phyloP scores from a whole-genome alignment of 352 stramenopile genomes.

The Globisporangium perplexum region DNA sequence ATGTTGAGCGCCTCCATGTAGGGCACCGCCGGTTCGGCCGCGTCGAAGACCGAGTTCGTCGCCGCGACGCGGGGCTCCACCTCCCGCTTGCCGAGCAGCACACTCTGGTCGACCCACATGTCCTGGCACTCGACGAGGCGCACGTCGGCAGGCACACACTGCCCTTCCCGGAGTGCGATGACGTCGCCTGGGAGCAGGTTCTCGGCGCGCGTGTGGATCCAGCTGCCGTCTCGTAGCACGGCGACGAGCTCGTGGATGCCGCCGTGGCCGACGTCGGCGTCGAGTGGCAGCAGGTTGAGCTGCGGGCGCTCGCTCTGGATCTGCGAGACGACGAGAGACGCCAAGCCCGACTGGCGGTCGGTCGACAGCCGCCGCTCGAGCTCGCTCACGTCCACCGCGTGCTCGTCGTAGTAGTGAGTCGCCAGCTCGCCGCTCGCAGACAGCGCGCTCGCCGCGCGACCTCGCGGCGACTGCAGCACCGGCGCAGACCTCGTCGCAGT shows the following conservation, averaged over 20 bases:
- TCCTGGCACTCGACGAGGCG: slow-evolving; percentile 41
- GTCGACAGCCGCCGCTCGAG: slow-evolving; percentile 36
- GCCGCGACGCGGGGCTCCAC: slow-evolving; percentile 20
- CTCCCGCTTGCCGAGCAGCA: slow-evolving; percentile 20
- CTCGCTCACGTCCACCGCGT: slow-evolving; percentile 37
- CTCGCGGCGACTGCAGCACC: slow-evolving; percentile 1
- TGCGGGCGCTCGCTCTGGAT: slow-evolving; percentile 20
- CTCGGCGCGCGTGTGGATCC: slow-evolving; percentile 52
- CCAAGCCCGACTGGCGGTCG: slow-evolving; percentile 21
- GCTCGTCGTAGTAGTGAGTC: slow-evolving; percentile 43
- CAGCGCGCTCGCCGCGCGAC: not conserved
- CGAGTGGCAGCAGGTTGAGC: slow-evolving; percentile 42
- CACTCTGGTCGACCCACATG: slow-evolving; percentile 39
- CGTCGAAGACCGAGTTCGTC: slow-evolving; percentile 41
- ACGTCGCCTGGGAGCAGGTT: slow-evolving; percentile 43
- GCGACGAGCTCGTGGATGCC: slow-evolving; percentile 51
- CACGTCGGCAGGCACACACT: slow-evolving; percentile 49
- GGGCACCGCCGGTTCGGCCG: slow-evolving; percentile 21
- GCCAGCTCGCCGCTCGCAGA: not conserved
- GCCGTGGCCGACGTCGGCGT: slow-evolving; percentile 36
- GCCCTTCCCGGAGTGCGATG: slow-evolving; percentile 38
- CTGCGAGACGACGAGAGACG: slow-evolving; percentile 20
- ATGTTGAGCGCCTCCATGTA: slow-evolving; percentile 52
- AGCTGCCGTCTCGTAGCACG: slow-evolving; percentile 42
- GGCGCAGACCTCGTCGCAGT: too few species aligned